Conservation (phyloP, 345 rosid species). For the Lagerstroemia speciosa region DNA sequence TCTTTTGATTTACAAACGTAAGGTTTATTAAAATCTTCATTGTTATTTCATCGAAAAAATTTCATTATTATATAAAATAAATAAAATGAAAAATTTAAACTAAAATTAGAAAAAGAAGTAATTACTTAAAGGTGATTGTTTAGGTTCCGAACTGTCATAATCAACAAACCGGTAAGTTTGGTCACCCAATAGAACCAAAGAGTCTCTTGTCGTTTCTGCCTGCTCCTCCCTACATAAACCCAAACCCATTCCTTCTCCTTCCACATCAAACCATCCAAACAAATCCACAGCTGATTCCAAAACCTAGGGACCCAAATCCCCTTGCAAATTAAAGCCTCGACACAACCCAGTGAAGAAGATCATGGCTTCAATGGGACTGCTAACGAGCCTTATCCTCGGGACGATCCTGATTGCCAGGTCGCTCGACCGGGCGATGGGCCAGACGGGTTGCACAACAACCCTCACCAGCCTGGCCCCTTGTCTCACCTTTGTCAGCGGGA, state of each 20-base stretch:
- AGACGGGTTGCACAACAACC: conserved; percentile 8
- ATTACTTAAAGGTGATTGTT: too few species aligned
- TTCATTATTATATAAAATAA: too few species aligned
- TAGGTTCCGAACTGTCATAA: not conserved
- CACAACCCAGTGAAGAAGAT: not conserved
- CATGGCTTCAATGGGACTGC: conserved; percentile 28
- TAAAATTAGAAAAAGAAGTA: too few species aligned
- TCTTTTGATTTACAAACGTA: too few species aligned
- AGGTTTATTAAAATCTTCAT: too few species aligned
- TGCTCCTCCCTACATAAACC: not conserved
- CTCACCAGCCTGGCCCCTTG: conserved; percentile 11
- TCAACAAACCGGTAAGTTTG: not conserved
- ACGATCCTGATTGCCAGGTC: conserved; percentile 12
- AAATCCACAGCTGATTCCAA: not conserved
- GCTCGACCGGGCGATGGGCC: conserved; percentile 14
- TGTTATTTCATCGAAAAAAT: too few species aligned
- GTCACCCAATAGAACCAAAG: not conserved
- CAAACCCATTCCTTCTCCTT: not conserved
- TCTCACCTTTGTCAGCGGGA: conserved; percentile 10
- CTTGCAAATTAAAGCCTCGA: not conserved
- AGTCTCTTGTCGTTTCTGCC: not conserved
- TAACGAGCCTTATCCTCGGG: conserved; percentile 20
- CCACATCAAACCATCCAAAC: not conserved
- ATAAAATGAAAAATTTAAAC: too few species aligned
- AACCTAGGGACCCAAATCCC: not conserved